Percentiles rank a stretch among this genome's conserved stretches.
Conservation (phyloP, 306 rosid species). For the Gastrolobium villosum region DNA sequence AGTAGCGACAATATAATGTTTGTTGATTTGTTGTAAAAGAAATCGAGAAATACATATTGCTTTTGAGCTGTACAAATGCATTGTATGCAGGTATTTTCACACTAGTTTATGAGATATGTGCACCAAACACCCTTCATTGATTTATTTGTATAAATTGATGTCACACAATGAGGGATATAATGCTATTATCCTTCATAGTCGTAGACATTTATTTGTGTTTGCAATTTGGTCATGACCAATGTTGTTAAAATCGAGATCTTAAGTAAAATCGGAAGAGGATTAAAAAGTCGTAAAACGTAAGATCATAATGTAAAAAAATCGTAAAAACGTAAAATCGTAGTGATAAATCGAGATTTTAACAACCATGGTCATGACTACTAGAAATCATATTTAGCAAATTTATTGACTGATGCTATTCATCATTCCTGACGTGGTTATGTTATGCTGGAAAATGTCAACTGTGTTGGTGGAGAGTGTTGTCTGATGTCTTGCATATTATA, state of each 20-base stretch:
- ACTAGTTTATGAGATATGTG: not conserved
- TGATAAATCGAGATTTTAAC: too few relatives aligned
- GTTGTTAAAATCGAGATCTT: too few relatives aligned
- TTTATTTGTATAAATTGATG: constrained; percentile 32
- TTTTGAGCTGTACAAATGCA: constrained; percentile 13
- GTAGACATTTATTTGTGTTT: constrained; percentile 4
- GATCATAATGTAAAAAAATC: too few relatives aligned
- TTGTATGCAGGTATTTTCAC: not conserved
- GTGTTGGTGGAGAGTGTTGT: constrained; percentile 1
- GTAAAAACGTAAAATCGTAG: too few relatives aligned
- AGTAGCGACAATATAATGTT: not conserved
- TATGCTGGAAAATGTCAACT: constrained; percentile 30
- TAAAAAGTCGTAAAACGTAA: too few relatives aligned
- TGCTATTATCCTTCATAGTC: constrained; percentile 9
- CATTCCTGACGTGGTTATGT: not conserved
- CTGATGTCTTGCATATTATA: constrained; percentile 1
- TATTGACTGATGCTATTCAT: constrained; percentile 30
- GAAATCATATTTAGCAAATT: constrained; percentile 10
- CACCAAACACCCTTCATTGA: not conserved
- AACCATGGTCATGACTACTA: not conserved
- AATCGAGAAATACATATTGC: constrained; percentile 37
- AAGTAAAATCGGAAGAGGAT: too few relatives aligned
- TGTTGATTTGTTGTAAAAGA: constrained; percentile 16
- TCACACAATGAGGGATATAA: not conserved
- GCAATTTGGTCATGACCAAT: not conserved